Conservation (phyloP, 169 alveolate species). For the Neospora caninum region DNA sequence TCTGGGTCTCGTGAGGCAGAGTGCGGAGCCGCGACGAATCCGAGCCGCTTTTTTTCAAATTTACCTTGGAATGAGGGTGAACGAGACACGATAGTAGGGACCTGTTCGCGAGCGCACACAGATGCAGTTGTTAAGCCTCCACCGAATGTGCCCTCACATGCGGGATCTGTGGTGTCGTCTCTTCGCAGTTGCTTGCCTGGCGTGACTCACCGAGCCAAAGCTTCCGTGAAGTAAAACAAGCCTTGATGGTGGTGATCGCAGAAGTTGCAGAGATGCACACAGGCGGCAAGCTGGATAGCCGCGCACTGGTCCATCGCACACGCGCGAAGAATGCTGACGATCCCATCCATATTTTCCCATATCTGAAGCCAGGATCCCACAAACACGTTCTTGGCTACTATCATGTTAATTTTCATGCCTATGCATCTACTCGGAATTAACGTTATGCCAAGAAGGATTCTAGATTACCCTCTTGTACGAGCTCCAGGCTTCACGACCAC, state of each 20-base stretch:
- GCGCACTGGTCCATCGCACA: slow-evolving; percentile 90
- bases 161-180: too few relatives aligned
- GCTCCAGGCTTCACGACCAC: not conserved
- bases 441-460: too few relatives aligned
- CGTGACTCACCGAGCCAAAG: slow-evolving; percentile 79
- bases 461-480: too few relatives aligned
- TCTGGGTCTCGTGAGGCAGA: too few relatives aligned
- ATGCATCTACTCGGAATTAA: too few relatives aligned
- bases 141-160: too few relatives aligned
- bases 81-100: slow-evolving; percentile 82
- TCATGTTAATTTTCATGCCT: not conserved
- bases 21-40: too few relatives aligned
- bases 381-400: not conserved
- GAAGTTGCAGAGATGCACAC: slow-evolving; percentile 72
- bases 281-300: slow-evolving; percentile 81
- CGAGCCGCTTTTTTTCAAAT: slow-evolving; percentile 44
- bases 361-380: slow-evolving; percentile 12
- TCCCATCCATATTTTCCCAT: slow-evolving; percentile 74
- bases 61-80: slow-evolving; percentile 80
- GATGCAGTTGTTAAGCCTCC: not conserved
- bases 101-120: not conserved
- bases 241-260: slow-evolving; percentile 75
- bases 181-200: too few relatives aligned
- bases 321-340: slow-evolving; percentile 83
- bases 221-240: slow-evolving; percentile 85